Base-by-base conservation (phyloP, 345 rosid species). In the Salix viminalis region DNA sequence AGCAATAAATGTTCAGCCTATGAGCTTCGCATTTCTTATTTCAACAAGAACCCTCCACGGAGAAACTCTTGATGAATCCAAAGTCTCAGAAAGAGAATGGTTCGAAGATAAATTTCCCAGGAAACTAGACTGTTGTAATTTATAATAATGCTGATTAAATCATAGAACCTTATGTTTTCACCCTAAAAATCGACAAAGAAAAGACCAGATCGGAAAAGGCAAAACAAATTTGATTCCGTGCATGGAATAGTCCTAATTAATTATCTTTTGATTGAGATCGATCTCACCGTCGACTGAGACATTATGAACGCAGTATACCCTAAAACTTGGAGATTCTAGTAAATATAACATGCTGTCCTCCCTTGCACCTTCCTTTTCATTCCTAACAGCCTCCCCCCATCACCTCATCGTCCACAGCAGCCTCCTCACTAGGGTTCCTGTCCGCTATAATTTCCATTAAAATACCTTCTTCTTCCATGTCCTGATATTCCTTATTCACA, bases 311-410 rank as follows among this genome's bases (percentile, higher is more conserved):
- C 87, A 87, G 52, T 88, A 88, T 3, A 79, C 86, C 71, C 86
- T 70, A 44, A 86, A 88, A 80, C 90, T 88, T 1, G 87, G 89
- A 2, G 89, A 82, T 8, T 79, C 80, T 7, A 77, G 85, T 68
- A 30, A 71, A 24, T n/a, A 11, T n/a, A 72, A 28, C 10, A 79
- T 77, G 75, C 72, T 60, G 50, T 77, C 74, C 7, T 76, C 83
- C 72, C 76, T 65, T 13, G 36, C 60, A 4, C 11, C 21, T 54
- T 39, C 50, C 23, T 48, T 62, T 7, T 6, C 71, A 37, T 76
- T 65, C 56, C 64, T 30, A 16, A 32, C n/a, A 30, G 19, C 34
- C 66, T 42, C 60, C 7, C 7, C 41, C 46, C 74, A 15, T 54
- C 42, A 4, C 26, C 67, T 42, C 75, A 2, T 23, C 60, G 1